Percentiles rank a stretch among this genome's conserved stretches.
phyloP scores from a whole-genome alignment of 2,329 filamentous ascomycete genomes.

The Pyrenochaeta sp. region DNA sequence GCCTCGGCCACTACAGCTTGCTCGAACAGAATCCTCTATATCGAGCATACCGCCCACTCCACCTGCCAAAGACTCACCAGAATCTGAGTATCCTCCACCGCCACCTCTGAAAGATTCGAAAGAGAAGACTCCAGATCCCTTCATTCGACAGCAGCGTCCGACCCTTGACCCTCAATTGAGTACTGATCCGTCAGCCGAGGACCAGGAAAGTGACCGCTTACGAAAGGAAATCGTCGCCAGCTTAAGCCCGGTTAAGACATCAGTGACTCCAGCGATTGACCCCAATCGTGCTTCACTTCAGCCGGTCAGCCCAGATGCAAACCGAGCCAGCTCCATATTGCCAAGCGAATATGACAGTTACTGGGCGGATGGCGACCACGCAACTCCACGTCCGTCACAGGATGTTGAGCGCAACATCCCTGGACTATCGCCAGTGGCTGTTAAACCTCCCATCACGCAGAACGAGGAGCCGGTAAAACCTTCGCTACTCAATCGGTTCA shows the following conservation, averaged over 20 bases:
- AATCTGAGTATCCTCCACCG: conserved; percentile 40
- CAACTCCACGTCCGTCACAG: conserved; percentile 41
- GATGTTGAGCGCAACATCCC: conserved; percentile 32
- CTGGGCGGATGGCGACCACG: conserved; percentile 63
- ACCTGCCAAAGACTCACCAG: conserved; percentile 54
- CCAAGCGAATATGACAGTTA: conserved; percentile 74
- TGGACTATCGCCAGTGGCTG: conserved; percentile 16
- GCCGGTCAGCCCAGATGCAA: conserved; percentile 26
- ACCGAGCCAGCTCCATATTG: conserved; percentile 69
- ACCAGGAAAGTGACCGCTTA: conserved; percentile 75
- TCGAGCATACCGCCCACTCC: conserved; percentile 57
- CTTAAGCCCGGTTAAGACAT: conserved; percentile 55
- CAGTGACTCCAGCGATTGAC: conserved; percentile 24
- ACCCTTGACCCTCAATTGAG: conserved; percentile 51
- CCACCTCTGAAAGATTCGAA: conserved; percentile 52
- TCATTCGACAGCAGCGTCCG: conserved; percentile 30
- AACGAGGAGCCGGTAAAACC: conserved; percentile 25
- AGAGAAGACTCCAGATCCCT: conserved; percentile 45
- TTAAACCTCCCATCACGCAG: conserved; percentile 15
- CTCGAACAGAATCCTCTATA: conserved; percentile 46
- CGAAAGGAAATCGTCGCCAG: conserved; percentile 79
- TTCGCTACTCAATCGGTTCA: conserved; percentile 38
- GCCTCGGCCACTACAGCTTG: conserved; percentile 49
- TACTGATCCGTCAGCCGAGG: conserved; percentile 62
- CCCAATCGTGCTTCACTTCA: conserved; percentile 37